Conservation (phyloP, 257 asterid species). For the Capsicum baccatum region DNA sequence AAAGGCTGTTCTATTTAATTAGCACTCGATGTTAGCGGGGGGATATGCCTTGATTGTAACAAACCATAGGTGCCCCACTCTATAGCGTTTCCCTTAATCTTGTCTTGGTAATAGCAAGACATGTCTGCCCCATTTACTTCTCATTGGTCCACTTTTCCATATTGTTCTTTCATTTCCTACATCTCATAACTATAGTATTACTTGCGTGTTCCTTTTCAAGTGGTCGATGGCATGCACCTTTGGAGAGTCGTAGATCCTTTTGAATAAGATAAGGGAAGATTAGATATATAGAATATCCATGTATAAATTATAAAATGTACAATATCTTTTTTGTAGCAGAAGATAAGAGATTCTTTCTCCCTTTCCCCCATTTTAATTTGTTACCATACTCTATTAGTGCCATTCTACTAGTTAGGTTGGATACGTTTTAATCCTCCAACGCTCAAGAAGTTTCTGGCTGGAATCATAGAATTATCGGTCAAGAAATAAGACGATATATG, state of each 20-base stretch:
- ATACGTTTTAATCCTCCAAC: background rate
- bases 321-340: background rate
- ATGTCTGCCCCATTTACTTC: slow-evolving; percentile 70
- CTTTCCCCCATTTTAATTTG: background rate
- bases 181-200: background rate
- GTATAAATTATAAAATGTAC: no score
- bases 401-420: background rate
- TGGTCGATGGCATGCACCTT: background rate
- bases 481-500: background rate
- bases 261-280: background rate
- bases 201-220: no score
- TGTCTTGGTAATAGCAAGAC: slow-evolving; percentile 77
- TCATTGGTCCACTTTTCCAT: slow-evolving; percentile 33
- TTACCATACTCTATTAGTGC: background rate
- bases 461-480: background rate
- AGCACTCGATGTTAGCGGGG: slow-evolving; percentile 54
- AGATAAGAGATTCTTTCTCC: background rate
- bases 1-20: slow-evolving; percentile 56
- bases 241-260: background rate
- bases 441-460: background rate
- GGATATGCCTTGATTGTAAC: slow-evolving; percentile 77
- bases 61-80: slow-evolving; percentile 64
- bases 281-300: background rate
- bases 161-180: background rate
- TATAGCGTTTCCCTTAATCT: slow-evolving; percentile 58